Evolutionary conservation across 2,329 filamentous ascomycete species (phyloP).

Genomic region (Epichloe bromicola): DNA sequence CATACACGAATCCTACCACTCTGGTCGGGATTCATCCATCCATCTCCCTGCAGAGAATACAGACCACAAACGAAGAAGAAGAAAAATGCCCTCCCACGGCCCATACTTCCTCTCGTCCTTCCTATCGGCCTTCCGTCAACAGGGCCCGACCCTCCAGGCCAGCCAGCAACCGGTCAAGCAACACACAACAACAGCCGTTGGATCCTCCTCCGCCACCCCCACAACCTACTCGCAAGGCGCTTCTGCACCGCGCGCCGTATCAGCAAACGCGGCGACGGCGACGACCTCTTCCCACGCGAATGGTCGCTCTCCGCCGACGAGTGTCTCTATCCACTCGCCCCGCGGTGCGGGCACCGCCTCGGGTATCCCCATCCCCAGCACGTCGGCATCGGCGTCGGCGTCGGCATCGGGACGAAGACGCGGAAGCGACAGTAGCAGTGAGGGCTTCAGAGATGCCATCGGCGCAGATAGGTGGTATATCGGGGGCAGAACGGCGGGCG

Average conservation of each 20-base stretch:
- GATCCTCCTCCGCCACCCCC: slow-evolving; percentile 14
- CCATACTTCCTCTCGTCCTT: slow-evolving; percentile 45
- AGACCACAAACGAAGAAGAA: not conserved
- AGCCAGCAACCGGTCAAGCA: slow-evolving; percentile 24
- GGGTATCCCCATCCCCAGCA: slow-evolving; percentile 27
- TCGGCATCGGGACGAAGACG: slow-evolving; percentile 33
- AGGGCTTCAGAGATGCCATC: slow-evolving; percentile 61
- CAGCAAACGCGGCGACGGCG: slow-evolving; percentile 13
- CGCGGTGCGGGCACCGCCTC: slow-evolving; percentile 11
- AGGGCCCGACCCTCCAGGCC: slow-evolving; percentile 24
- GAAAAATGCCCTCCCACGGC: slow-evolving; percentile 34
- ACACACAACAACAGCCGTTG: slow-evolving; percentile 15
- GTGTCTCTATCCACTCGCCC: slow-evolving; percentile 18
- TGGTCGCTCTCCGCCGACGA: slow-evolving; percentile 14
- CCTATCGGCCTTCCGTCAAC: slow-evolving; percentile 41
- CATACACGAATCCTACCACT: not conserved
- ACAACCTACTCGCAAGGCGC: slow-evolving; percentile 12
- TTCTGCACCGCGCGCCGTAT: slow-evolving; percentile 11
- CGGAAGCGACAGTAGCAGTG: slow-evolving; percentile 62
- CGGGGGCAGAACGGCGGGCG: slow-evolving; percentile 58
- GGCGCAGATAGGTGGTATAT: slow-evolving; percentile 74
- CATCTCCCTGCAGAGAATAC: not conserved
- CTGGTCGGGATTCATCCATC: not conserved
- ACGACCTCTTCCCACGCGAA: slow-evolving; percentile 12
- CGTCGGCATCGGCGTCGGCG: slow-evolving; percentile 18